Evolutionary conservation across 2,329 filamentous ascomycete species (phyloP).

Genomic region (Calonectria ilicicola): DNA sequence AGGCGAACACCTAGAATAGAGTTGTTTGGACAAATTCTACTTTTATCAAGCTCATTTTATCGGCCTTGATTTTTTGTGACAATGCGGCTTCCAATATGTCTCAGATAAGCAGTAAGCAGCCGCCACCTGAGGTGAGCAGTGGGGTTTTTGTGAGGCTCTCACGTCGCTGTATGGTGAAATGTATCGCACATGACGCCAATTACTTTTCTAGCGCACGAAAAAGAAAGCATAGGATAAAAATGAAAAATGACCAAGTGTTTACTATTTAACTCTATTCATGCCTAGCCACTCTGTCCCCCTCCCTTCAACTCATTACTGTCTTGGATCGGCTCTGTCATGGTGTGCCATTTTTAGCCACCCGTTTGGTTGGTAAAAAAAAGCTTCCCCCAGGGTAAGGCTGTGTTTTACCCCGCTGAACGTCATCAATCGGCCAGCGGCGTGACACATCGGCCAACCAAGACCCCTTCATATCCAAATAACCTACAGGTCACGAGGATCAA

Average conservation of each 20-base stretch:
- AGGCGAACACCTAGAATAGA: not conserved
- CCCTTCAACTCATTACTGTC: too few relatives aligned
- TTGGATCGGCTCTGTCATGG: too few relatives aligned
- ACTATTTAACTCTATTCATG: too few relatives aligned
- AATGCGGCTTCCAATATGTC: too few relatives aligned
- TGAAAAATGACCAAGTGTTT: too few relatives aligned
- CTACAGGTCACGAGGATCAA: not conserved
- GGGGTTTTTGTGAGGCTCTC: not conserved
- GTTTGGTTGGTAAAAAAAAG: too few relatives aligned
- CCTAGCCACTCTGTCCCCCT: too few relatives aligned
- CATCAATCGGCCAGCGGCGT: slow-evolving; percentile 34
- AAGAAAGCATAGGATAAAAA: too few relatives aligned
- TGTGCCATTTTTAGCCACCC: too few relatives aligned
- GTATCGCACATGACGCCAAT: too few relatives aligned
- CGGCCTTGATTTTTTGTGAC: not conserved
- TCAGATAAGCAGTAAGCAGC: not conserved
- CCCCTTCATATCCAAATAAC: not conserved
- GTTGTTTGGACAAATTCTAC: slow-evolving; percentile 29
- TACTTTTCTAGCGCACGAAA: too few relatives aligned
- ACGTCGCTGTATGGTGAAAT: too few relatives aligned
- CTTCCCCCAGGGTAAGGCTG: not conserved
- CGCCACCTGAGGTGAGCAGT: not conserved
- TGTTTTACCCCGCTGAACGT: slow-evolving; percentile 38
- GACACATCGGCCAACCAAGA: slow-evolving; percentile 31
- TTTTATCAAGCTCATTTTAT: slow-evolving; percentile 28